A percentile compares a stretch with the other conserved stretches of the same genome.
Evolutionary conservation across 2,329 filamentous ascomycete genomes (phyloP).

Genomic region (Fusarium musae): DNA sequence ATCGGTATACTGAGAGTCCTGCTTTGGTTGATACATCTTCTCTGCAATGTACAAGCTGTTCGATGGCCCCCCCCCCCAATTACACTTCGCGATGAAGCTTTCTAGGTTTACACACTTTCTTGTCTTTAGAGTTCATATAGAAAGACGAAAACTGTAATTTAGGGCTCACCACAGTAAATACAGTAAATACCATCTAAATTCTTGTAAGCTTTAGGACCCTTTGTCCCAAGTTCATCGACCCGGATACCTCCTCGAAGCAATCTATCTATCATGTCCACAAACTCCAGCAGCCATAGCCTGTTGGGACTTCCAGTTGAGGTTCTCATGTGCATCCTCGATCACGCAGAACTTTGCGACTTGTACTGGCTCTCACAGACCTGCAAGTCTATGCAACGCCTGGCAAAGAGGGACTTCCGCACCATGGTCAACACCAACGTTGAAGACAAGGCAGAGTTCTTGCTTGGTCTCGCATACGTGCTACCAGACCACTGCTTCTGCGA

Average conservation of each 20-base stretch:
- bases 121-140: neutral
- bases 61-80: neutral
- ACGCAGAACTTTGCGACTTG: neutral
- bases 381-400: neutral
- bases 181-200: neutral
- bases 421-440: neutral
- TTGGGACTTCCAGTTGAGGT: neutral
- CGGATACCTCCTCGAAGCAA: neutral
- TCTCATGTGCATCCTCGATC: neutral
- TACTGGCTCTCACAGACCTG: neutral
- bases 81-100: neutral
- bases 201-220: neutral
- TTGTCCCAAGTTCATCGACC: neutral
- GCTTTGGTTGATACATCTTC: neutral
- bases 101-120: neutral
- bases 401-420: neutral
- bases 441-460: neutral
- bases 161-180: neutral
- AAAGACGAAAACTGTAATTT: neutral
- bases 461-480: neutral
- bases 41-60: neutral
- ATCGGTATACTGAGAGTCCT: neutral
- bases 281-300: neutral
- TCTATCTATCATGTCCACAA: neutral
- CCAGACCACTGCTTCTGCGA: neutral